These are phyloP conservation scores for Musa schizocarpa DNA, from an alignment of 176 grass and related monocot species.

Conservation along the genomic window DNA sequence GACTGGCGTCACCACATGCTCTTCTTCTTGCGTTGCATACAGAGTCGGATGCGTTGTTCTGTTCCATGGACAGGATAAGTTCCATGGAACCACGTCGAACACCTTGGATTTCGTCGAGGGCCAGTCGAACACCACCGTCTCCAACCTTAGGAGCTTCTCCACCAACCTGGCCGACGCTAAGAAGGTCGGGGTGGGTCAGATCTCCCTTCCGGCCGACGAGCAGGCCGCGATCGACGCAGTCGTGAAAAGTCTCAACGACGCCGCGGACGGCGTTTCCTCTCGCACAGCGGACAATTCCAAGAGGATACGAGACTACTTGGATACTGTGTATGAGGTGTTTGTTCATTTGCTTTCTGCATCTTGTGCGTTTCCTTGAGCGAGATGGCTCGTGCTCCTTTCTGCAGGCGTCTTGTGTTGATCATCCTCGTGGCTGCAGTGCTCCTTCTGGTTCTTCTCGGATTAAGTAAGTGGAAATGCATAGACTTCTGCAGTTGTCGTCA, in stretches of 20 bases:
- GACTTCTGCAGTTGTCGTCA: not conserved
- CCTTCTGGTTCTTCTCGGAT: constrained; percentile 38
- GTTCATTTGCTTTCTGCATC: not conserved
- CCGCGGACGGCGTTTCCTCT: constrained; percentile 35
- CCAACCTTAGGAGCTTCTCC: constrained; percentile 41
- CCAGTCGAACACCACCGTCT: constrained; percentile 43
- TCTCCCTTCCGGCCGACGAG: constrained; percentile 21
- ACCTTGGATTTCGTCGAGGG: constrained; percentile 54
- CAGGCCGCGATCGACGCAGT: constrained; percentile 36
- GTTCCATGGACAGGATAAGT: constrained; percentile 55
- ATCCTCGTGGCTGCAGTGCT: constrained; percentile 47
- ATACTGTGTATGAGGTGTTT: constrained; percentile 33
- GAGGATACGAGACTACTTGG: constrained; percentile 39
- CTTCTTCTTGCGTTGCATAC: not conserved
- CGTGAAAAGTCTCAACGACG: constrained; percentile 4
- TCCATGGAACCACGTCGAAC: constrained; percentile 40
- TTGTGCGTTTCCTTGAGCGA: too few relatives aligned
- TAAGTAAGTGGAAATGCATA: constrained; percentile 41
- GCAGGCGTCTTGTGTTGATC: constrained; percentile 55
- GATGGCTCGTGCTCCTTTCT: constrained; percentile 5
- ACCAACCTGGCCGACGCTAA: constrained; percentile 44
- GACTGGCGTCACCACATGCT: not conserved
- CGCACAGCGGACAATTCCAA: constrained; percentile 47
- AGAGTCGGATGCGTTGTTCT: constrained; percentile 58
- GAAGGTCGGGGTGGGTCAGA: constrained; percentile 21